Conservation (phyloP, 2,329 filamentous ascomycete species). For the Scytalidium lignicola region DNA sequence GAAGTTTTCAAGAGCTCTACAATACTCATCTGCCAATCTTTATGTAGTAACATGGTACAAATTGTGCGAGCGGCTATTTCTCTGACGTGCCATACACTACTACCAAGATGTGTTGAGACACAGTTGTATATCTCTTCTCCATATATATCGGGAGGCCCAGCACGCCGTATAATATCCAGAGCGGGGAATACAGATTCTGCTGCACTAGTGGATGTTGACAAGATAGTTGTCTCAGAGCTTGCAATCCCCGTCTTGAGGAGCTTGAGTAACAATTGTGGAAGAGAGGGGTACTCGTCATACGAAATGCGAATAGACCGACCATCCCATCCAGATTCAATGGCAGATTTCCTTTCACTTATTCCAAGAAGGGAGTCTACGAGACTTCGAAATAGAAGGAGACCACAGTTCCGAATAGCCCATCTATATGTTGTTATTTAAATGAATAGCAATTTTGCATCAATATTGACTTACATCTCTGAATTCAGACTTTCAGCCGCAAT, state of each 20-base stretch:
- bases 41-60: conserved; percentile 53
- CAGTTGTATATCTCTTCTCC: conserved; percentile 50
- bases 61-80: conserved; percentile 75
- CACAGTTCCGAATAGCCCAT: conserved; percentile 94
- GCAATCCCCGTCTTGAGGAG: conserved; percentile 43
- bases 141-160: conserved; percentile 56
- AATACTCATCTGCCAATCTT: conserved; percentile 43
- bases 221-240: conserved; percentile 16
- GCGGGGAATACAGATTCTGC: conserved; percentile 76
- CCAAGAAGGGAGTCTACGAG: conserved; percentile 76
- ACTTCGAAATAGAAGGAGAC: conserved; percentile 80
- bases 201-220: conserved; percentile 28
- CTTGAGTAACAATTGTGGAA: conserved; percentile 58
- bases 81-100: conserved; percentile 72
- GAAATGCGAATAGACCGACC: conserved; percentile 60
- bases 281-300: conserved; percentile 62
- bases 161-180: conserved; percentile 72
- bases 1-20: conserved; percentile 17
- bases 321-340: conserved; percentile 58
- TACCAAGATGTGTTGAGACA: conserved; percentile 60
- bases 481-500: conserved; percentile 77
- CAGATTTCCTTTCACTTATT: conserved; percentile 64
- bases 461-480: conserved; percentile 64
- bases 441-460: conserved; percentile 16
- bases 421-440: conserved; percentile 31